A percentile compares a stretch with the other conserved stretches of the same genome.
Evolutionary conservation across 768 basidiomycete species (phyloP).

Genomic region (Termitomyces sp.): DNA sequence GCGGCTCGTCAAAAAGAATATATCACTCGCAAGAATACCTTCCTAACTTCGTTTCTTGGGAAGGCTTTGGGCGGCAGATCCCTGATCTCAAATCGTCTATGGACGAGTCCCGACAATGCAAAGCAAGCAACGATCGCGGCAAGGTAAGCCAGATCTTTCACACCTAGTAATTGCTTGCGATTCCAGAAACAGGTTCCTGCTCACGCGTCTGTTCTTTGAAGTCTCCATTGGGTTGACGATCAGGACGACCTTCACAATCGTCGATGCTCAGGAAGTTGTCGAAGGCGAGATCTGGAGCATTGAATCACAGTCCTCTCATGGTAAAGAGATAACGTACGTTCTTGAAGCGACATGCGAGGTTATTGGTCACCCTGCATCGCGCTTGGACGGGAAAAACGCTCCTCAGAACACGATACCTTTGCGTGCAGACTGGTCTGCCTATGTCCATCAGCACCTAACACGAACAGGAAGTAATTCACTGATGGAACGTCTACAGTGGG

Average conservation of each 20-base stretch:
- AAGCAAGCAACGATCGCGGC: conserved; percentile 51
- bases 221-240: conserved; percentile 42
- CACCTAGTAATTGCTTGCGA: background rate
- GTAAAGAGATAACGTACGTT: conserved; percentile 42
- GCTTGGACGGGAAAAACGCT: background rate
- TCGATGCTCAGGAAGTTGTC: conserved; percentile 47
- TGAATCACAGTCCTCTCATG: conserved; percentile 19
- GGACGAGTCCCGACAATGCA: conserved; percentile 54
- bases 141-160: conserved; percentile 31
- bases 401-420: conserved; percentile 14
- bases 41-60: conserved; percentile 46
- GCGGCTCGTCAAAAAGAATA: conserved; percentile 41
- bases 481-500: conserved; percentile 49
- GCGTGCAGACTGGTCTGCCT: conserved; percentile 64
- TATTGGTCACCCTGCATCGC: conserved; percentile 35
- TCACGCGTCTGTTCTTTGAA: conserved; percentile 59
- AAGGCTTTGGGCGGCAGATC: conserved; percentile 24
- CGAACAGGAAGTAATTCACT: conserved; percentile 18
- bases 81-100: conserved; percentile 40
- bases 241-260: conserved; percentile 27
- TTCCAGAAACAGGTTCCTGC: conserved; percentile 42
- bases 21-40: conserved; percentile 27
- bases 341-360: conserved; percentile 73
- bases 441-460: conserved; percentile 29
- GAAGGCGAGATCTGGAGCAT: conserved; percentile 58